These are phyloP conservation scores for Papiliotrema nemorosa DNA, from an alignment of 1,284 basidiomycete species.

Conservation along the genomic window DNA sequence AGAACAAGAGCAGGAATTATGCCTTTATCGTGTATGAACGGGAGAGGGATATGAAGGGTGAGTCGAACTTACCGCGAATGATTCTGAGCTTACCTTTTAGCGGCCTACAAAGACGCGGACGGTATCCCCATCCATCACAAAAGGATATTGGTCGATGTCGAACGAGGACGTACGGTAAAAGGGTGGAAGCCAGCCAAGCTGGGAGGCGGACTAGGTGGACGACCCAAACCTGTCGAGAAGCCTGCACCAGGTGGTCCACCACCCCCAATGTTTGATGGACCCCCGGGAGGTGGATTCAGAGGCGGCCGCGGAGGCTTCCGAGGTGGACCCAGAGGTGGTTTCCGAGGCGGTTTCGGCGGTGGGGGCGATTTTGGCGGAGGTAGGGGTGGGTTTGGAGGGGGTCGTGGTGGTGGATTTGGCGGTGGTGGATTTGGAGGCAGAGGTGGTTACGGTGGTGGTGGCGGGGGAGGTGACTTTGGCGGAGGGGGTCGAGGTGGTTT, in stretches of 20 bases:
- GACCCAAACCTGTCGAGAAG: slow-evolving; percentile 74
- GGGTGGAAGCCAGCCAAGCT: slow-evolving; percentile 97
- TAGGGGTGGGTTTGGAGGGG: slow-evolving; percentile 23
- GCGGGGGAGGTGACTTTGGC: slow-evolving; percentile 19
- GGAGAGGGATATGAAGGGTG: slow-evolving; percentile 98
- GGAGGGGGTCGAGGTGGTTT: slow-evolving; percentile 28
- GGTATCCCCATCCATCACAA: slow-evolving; percentile 93
- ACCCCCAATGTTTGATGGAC: slow-evolving; percentile 4
- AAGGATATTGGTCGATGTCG: slow-evolving; percentile 93
- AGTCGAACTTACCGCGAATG: slow-evolving; percentile 20
- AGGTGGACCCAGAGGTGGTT: slow-evolving; percentile 45
- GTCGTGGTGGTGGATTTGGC: slow-evolving; percentile 14
- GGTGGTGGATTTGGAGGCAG: slow-evolving; percentile 25
- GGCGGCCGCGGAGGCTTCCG: slow-evolving; percentile 11
- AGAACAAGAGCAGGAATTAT: slow-evolving; percentile 82
- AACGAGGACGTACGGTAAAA: slow-evolving; percentile 93
- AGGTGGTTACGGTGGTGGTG: slow-evolving; percentile 10
- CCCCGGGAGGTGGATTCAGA: slow-evolving; percentile 25
- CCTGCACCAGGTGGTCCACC: slow-evolving; percentile 47
- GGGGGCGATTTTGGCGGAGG: slow-evolving; percentile 15
- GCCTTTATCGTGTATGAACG: slow-evolving; percentile 97
- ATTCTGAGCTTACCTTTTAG: slow-evolving; percentile 51
- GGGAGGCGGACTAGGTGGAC: slow-evolving; percentile 91
- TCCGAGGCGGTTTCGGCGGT: slow-evolving; percentile 28
- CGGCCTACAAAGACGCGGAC: slow-evolving; percentile 99